Evolutionary conservation across 495 filamentous ascomycete species (phyloP).

Genomic region (Penicillium macrosclerotiorum): DNA sequence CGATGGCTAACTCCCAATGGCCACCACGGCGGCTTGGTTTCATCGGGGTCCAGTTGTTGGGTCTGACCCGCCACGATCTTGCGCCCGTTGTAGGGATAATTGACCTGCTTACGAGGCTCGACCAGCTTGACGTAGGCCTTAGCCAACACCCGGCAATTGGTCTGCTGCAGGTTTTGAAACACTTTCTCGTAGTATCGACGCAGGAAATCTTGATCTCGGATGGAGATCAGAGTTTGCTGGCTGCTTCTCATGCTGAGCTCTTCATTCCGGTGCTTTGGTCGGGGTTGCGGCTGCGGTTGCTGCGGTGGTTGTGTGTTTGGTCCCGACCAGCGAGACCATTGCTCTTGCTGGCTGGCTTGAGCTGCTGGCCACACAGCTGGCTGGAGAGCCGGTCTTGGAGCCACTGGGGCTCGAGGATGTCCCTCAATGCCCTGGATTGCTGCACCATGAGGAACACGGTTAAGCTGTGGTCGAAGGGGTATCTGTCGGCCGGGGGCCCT

Average conservation of each 20-base stretch:
- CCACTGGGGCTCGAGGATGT: not conserved
- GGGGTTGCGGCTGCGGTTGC: not conserved
- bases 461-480: conserved; percentile 1
- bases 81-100: conserved; percentile 71
- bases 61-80: conserved; percentile 35
- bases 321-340: conserved; percentile 1
- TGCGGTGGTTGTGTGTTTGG: not conserved
- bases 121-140: conserved; percentile 80
- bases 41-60: conserved; percentile 37
- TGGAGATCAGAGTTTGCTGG: conserved; percentile 41
- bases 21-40: conserved; percentile 72
- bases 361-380: conserved; percentile 11
- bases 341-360: not conserved
- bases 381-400: not conserved
- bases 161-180: conserved; percentile 69
- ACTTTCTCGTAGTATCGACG: conserved; percentile 60
- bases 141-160: conserved; percentile 61
- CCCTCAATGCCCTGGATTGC: conserved; percentile 2
- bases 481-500: not conserved
- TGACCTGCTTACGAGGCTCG: conserved; percentile 80
- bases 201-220: conserved; percentile 52
- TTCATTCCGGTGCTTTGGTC: conserved; percentile 22
- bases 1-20: conserved; percentile 63
- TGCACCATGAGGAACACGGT: not conserved
- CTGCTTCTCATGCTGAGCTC: conserved; percentile 30